Evolutionary conservation across 2,329 filamentous ascomycete genomes (phyloP).

Genomic region (Fusarium sp.): DNA sequence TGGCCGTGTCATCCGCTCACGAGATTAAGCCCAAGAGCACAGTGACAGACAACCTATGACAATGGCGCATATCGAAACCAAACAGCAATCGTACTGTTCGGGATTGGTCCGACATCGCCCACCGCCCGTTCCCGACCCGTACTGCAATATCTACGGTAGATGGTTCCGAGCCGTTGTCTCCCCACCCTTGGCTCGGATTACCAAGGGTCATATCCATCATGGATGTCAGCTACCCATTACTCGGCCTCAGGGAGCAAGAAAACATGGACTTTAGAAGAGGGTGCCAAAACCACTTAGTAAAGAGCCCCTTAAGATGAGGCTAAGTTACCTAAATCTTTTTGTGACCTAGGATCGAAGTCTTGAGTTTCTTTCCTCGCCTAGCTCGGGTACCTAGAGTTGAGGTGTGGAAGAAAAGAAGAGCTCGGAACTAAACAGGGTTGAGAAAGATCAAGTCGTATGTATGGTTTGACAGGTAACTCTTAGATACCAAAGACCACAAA

Average conservation of each 20-base stretch:
- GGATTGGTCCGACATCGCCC: slow-evolving; percentile 42
- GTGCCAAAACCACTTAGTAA: too few relatives aligned
- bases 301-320: too few relatives aligned
- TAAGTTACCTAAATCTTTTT: too few relatives aligned
- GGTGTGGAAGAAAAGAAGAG: not conserved
- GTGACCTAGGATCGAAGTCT: too few relatives aligned
- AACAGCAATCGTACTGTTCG: slow-evolving; percentile 25
- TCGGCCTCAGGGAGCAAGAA: too few relatives aligned
- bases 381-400: slow-evolving; percentile 12
- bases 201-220: slow-evolving; percentile 30
- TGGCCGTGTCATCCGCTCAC: slow-evolving; percentile 29
- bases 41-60: slow-evolving; percentile 26
- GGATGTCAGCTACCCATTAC: slow-evolving; percentile 34
- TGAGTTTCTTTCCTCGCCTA: too few relatives aligned
- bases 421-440: not conserved
- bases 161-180: slow-evolving; percentile 3
- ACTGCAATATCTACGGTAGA: not conserved
- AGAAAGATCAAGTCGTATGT: slow-evolving; percentile 33
- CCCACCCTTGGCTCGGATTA: slow-evolving; percentile 26
- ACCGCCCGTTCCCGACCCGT: slow-evolving; percentile 7
- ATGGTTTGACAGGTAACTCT: slow-evolving; percentile 36
- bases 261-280: too few relatives aligned
- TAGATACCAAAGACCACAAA: slow-evolving; percentile 11
- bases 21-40: slow-evolving; percentile 12
- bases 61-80: slow-evolving; percentile 15